Evolutionary conservation across 805 yeast genomes (phyloP), one percentile per base, ranked within the genome.

Genomic region (Isabelozyma heimii): DNA sequence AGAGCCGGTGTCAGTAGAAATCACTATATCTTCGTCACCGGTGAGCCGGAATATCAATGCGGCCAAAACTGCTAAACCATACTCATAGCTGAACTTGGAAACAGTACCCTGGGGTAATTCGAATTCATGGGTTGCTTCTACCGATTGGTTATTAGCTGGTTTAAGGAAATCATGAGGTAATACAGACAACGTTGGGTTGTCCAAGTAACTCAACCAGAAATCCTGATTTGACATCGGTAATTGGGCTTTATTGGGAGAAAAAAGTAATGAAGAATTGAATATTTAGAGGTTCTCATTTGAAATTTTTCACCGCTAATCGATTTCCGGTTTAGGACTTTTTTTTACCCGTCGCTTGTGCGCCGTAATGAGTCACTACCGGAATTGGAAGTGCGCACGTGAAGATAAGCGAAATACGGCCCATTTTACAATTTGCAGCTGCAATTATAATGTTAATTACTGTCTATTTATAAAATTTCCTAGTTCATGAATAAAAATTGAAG

Each of bases 11-110:
- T 85, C 83, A 0, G 91, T 83, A n/a, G 91, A 91, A 52, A 92
- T 71, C n/a, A 87, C 84, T 45, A 94, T 84, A 59, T 92, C 97
- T 55, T 92, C 97, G 64, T 92, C 98, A 20, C 97, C 98, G 2
- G 97, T 87, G 43, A 89, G 73, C 61, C 98, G 77, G 67, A 80
- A 85, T 37, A 89, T 76, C 49, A 92, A 75, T 0, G 86, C 82
- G 20, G 86, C 81, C 69, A 84, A 88, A 0, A 80, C 80, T 14
- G 96, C 73, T 52, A 89, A 73, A 0, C 84, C 83, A 13, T 80
- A 66, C n/a, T n/a, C 17, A 14, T 14, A 42, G 8, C 73, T 61
- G 63, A 85, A 88, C 42, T 57, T 60, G n/a, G 40, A 40, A 15
- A 37, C 15, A 13, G 10, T 46, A n/a, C 44, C 30, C 2, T 43